Conservation (phyloP, 2,329 filamentous ascomycete genomes). For the Tolypocladium amazonense region DNA sequence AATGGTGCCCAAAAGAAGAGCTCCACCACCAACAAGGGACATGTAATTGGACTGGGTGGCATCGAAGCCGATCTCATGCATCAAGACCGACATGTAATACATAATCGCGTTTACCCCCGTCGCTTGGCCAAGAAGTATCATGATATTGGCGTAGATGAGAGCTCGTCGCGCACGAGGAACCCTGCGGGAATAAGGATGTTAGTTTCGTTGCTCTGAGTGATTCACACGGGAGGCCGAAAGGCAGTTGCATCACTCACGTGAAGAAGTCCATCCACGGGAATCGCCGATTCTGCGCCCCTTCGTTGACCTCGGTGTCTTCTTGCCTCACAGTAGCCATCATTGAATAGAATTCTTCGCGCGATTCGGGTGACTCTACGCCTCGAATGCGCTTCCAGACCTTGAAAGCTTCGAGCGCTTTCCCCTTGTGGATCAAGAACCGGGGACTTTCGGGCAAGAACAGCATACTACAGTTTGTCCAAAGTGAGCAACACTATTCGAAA, state of each 20-base stretch:
- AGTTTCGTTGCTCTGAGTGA: not conserved
- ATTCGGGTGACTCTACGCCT: slow-evolving; percentile 43
- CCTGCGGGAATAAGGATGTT: slow-evolving; percentile 2
- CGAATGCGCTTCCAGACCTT: slow-evolving; percentile 65
- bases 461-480: slow-evolving; percentile 38
- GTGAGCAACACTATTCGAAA: slow-evolving; percentile 24
- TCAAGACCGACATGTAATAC: slow-evolving; percentile 62
- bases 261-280: slow-evolving; percentile 67
- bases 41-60: slow-evolving; percentile 56
- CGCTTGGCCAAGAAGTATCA: slow-evolving; percentile 60
- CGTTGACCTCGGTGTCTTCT: slow-evolving; percentile 42
- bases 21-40: slow-evolving; percentile 61
- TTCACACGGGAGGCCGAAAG: not conserved
- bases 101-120: slow-evolving; percentile 61
- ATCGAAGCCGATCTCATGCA: slow-evolving; percentile 58
- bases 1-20: slow-evolving; percentile 56
- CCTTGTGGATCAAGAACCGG: slow-evolving; percentile 61
- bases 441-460: slow-evolving; percentile 62
- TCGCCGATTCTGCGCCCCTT: slow-evolving; percentile 39
- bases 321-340: slow-evolving; percentile 54
- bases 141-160: slow-evolving; percentile 56
- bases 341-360: slow-evolving; percentile 59
- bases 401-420: slow-evolving; percentile 31
- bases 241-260: slow-evolving; percentile 27
- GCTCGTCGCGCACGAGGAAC: slow-evolving; percentile 56